Evolutionary conservation across 1,284 basidiomycete species (phyloP), one percentile per base, ranked within the genome.

Genomic region (Trichosporon sp.): DNA sequence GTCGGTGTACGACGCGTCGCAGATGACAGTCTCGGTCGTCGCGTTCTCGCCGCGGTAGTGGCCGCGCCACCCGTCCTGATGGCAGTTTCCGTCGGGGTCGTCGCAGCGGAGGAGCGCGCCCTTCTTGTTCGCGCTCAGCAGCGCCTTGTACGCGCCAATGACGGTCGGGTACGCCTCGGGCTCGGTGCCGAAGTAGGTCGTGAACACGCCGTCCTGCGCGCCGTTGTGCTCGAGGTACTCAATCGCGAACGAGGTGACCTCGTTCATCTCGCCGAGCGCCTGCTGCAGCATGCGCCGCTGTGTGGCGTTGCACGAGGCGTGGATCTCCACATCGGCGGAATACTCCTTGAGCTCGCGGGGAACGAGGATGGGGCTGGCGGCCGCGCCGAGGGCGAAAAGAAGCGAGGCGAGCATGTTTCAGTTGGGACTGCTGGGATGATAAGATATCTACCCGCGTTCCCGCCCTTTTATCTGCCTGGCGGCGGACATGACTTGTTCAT

Each of bases 31-130:
- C 74, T 85, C 84, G 9, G 69, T 56, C 2, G 84, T 83, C 3
- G 78, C 83, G 67, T 85, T 85, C 66, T 78, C 74, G 21, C 84
- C 84, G 58, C 84, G 75, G 81, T 82, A 85, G 75, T 85, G 84
- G 4, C 84, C 84, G 62, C 75, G 71, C 80, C 80, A 85, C 1
- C 79, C 82, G 29, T 72, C 66, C 25, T 78, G 77, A 27, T 70
- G 67, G 65, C 80, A 81, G 73, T 79, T 78, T 73, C 76, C 76
- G 60, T 85, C 84, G 13, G 76, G 73, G 72, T 85, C 74, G 70
- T 85, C 84, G 71, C 84, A 85, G 64, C 84, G 76, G 35, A 84
- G 63, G 1, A 81, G 23, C 2, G 80, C 77, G 21, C 78, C 80
- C 8, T 75, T 63, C 74, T 83, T 82, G 77, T 82, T 79, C 7